These are phyloP conservation scores for Chlorella sorokiniana DNA, from an alignment of 139 green algal genomes.

Conservation along the genomic window DNA sequence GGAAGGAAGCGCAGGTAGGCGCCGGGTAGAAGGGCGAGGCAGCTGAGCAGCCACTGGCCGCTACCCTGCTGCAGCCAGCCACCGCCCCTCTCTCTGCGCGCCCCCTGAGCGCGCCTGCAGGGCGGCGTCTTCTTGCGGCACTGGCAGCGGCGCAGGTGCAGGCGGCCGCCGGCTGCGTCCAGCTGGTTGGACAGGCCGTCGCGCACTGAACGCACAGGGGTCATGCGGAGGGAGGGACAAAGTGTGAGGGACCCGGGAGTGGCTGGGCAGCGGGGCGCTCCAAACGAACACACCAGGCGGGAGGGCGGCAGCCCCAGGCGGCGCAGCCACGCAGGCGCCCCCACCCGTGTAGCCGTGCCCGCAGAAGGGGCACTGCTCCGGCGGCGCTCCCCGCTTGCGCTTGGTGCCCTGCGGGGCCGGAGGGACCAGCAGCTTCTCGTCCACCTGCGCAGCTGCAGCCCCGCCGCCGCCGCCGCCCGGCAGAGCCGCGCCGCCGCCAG, in stretches of 20 bases:
- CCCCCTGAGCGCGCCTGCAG: constrained; percentile 23
- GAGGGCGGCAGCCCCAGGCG: neutral
- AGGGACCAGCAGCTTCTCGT: neutral
- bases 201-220: constrained; percentile 29
- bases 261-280: no score
- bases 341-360: constrained; percentile 52
- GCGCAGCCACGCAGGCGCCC: no score
- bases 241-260: no score
- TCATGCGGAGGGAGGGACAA: neutral
- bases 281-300: neutral
- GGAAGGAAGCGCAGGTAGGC: no score
- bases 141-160: constrained; percentile 61
- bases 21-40: no score
- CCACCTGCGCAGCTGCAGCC: neutral
- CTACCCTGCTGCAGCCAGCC: no score
- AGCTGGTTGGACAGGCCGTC: constrained; percentile 48
- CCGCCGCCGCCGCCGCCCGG: neutral
- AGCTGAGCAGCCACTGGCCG: no score
- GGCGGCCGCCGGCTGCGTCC: constrained; percentile 35
- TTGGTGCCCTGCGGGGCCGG: constrained; percentile 17
- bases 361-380: constrained; percentile 56
- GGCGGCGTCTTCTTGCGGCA: constrained; percentile 58
- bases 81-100: no score
- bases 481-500: no score
- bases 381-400: constrained; percentile 41